Percentiles rank a stretch among this genome's conserved stretches.
These are phyloP conservation scores for Ilex asprella DNA, from an alignment of 257 asterid species.

Conservation along the genomic window DNA sequence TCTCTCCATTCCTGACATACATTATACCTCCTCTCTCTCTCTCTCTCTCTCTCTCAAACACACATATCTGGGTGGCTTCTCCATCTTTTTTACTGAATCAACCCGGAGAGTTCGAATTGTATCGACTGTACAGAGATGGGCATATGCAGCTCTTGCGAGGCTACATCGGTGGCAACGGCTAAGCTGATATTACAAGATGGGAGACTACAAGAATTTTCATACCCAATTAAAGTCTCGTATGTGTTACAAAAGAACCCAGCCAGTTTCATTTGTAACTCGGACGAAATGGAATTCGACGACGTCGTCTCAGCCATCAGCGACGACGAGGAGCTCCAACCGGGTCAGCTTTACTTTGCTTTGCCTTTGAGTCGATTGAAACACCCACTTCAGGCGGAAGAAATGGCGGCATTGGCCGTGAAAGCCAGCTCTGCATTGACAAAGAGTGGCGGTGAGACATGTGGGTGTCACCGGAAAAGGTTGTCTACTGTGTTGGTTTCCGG, in stretches of 20 bases:
- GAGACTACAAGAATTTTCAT: slow-evolving; percentile 65
- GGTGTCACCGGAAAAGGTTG: background rate
- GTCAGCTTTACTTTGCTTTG: slow-evolving; percentile 32
- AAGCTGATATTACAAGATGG: slow-evolving; percentile 71
- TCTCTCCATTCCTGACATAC: slow-evolving; percentile 4
- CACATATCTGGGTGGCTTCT: background rate
- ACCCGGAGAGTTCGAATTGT: background rate
- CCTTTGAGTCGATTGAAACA: slow-evolving; percentile 13
- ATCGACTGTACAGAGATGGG: slow-evolving; percentile 34
- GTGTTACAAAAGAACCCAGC: slow-evolving; percentile 64
- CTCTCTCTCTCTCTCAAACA: background rate
- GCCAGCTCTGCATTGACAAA: slow-evolving; percentile 16
- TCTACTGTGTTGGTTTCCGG: background rate
- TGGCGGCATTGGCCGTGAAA: slow-evolving; percentile 32
- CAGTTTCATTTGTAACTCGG: slow-evolving; percentile 77
- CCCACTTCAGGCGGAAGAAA: slow-evolving; percentile 25
- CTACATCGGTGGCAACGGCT: slow-evolving; percentile 68
- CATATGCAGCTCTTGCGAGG: slow-evolving; percentile 73
- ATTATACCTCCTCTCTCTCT: background rate
- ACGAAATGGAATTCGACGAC: slow-evolving; percentile 83
- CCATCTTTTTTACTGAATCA: background rate
- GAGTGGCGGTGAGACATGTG: background rate
- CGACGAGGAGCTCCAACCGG: slow-evolving; percentile 72
- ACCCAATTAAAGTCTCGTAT: slow-evolving; percentile 69
- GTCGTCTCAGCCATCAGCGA: slow-evolving; percentile 59